These are phyloP conservation scores for Zymoseptoria pseudotritici DNA, from an alignment of 2,329 filamentous ascomycete species.

Conservation along the genomic window DNA sequence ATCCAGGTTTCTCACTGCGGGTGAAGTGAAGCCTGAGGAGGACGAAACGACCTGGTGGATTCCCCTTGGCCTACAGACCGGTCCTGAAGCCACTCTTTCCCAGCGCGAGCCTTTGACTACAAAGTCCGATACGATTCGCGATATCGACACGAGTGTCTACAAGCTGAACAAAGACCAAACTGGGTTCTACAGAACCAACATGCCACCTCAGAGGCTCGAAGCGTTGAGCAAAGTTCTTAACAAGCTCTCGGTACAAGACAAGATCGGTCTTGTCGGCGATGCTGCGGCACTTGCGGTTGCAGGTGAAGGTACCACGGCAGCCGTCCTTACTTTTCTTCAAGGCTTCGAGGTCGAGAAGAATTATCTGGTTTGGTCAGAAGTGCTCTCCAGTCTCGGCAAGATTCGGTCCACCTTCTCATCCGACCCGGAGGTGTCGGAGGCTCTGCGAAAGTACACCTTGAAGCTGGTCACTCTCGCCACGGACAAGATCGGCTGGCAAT, in stretches of 20 bases:
- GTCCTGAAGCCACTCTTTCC: constrained; percentile 55
- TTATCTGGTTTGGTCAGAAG: constrained; percentile 83
- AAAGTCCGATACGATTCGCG: constrained; percentile 69
- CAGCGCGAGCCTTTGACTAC: constrained; percentile 61
- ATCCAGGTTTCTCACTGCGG: constrained; percentile 81
- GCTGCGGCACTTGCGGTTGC: constrained; percentile 83
- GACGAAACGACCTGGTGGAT: constrained; percentile 95
- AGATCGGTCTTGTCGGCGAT: constrained; percentile 86
- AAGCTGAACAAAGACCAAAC: constrained; percentile 86
- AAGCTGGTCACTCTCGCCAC: constrained; percentile 69
- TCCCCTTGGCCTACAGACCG: constrained; percentile 76
- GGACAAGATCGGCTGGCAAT: constrained; percentile 79
- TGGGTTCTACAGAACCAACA: constrained; percentile 89
- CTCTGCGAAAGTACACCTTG: constrained; percentile 69
- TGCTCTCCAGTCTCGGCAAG: constrained; percentile 66
- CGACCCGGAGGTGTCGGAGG: constrained; percentile 62
- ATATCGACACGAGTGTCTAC: constrained; percentile 75
- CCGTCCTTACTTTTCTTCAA: constrained; percentile 74
- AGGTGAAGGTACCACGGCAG: constrained; percentile 73
- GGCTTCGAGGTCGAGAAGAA: constrained; percentile 76
- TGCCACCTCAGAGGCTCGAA: constrained; percentile 72
- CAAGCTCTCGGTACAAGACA: constrained; percentile 74
- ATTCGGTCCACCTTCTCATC: constrained; percentile 81
- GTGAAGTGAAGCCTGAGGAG: constrained; percentile 84
- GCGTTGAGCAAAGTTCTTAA: constrained; percentile 72